Percentiles rank a stretch among this genome's conserved stretches.
Conservation (phyloP, 768 basidiomycete genomes). For the Macrolepiota dolichaula region DNA sequence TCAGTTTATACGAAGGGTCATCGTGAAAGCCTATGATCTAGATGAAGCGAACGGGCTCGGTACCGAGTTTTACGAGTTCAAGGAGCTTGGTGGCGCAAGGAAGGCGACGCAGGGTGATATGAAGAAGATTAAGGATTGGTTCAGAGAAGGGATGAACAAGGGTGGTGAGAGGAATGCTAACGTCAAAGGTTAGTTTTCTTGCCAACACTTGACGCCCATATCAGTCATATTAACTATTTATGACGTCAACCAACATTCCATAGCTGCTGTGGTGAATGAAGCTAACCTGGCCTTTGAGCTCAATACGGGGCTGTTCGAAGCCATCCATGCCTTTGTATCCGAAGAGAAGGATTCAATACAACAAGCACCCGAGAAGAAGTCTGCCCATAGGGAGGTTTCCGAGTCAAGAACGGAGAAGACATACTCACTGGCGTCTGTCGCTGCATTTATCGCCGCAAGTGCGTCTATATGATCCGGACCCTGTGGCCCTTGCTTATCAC, state of each 20-base stretch:
- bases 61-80: conserved; percentile 66
- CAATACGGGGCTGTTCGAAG: conserved; percentile 43
- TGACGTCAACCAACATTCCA: neutral
- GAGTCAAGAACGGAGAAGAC: conserved; percentile 16
- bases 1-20: conserved; percentile 58
- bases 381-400: neutral
- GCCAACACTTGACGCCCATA: neutral
- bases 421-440: conserved; percentile 31
- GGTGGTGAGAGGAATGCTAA: conserved; percentile 38
- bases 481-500: neutral
- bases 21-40: conserved; percentile 68
- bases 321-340: conserved; percentile 22
- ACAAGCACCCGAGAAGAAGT: conserved; percentile 7
- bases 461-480: conserved; percentile 4
- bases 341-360: conserved; percentile 6
- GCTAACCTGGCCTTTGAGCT: conserved; percentile 46
- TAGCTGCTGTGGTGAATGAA: conserved; percentile 46
- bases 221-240: neutral
- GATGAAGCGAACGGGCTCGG: conserved; percentile 51
- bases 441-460: conserved; percentile 33
- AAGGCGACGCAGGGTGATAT: conserved; percentile 54
- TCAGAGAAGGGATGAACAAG: conserved; percentile 50
- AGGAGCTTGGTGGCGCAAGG: conserved; percentile 45
- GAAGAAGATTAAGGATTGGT: conserved; percentile 74
- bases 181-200: conserved; percentile 37